phyloP scores from a whole-genome alignment of 2,329 filamentous ascomycete species.

The Paradendryphiella salina region DNA sequence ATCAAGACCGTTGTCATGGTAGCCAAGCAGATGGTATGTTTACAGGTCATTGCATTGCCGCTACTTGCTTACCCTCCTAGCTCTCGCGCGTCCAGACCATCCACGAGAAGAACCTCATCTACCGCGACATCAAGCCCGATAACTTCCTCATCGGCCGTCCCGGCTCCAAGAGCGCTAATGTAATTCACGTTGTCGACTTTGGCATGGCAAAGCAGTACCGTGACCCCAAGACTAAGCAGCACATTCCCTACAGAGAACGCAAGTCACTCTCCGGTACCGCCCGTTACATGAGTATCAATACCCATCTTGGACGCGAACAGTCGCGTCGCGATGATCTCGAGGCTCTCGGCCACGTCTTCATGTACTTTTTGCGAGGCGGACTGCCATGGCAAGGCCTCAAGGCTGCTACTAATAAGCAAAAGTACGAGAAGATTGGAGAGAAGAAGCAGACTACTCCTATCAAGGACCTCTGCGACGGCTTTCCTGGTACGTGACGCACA shows the following conservation, averaged over 20 bases:
- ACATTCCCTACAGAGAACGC: conserved; percentile 95
- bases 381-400: conserved; percentile 70
- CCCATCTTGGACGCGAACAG: conserved; percentile 93
- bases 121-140: conserved; percentile 98
- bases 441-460: conserved; percentile 99
- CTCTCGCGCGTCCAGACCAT: conserved; percentile 91
- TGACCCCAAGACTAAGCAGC: conserved; percentile 98
- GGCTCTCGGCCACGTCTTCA: conserved; percentile 72
- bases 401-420: conserved; percentile 82
- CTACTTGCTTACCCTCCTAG: conserved; percentile 49
- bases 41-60: not conserved
- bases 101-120: conserved; percentile 98
- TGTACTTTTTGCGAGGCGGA: conserved; percentile 69
- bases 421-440: conserved; percentile 99
- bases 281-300: conserved; percentile 99
- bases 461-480: conserved; percentile 95
- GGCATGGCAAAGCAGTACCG: conserved; percentile 99
- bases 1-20: conserved; percentile 99
- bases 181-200: conserved; percentile 98
- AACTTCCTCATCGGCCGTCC: conserved; percentile 97
- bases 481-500: conserved; percentile 64
- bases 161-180: conserved; percentile 90
- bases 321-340: conserved; percentile 95
- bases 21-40: conserved; percentile 92
- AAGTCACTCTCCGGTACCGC: conserved; percentile 97